These are phyloP conservation scores for Globisporangium sylvaticum DNA, from an alignment of 352 stramenopile genomes.

Conservation along the genomic window DNA sequence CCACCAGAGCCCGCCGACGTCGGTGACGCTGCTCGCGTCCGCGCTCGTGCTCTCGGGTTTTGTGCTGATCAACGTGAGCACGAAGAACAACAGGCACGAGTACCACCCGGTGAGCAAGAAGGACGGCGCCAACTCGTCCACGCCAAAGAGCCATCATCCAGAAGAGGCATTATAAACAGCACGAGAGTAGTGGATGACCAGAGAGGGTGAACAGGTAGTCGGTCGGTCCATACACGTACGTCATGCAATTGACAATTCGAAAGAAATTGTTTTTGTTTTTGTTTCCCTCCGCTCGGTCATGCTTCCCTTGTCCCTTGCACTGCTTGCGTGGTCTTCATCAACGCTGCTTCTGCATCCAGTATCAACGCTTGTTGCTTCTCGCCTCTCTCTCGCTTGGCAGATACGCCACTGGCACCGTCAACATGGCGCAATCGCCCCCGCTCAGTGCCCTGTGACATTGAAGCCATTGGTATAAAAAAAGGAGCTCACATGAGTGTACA, in stretches of 20 bases:
- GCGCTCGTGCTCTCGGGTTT: constrained; percentile 74
- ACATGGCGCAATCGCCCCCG: not conserved
- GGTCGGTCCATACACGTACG: not conserved
- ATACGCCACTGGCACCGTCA: not conserved
- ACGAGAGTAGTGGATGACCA: not conserved
- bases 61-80: constrained; percentile 48
- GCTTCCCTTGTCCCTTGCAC: not conserved
- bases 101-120: constrained; percentile 37
- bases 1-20: constrained; percentile 44
- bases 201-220: not conserved
- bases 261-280: not conserved
- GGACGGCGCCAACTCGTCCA: constrained; percentile 9
- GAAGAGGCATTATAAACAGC: constrained; percentile 11
- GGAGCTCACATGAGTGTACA: not conserved
- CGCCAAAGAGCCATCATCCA: constrained; percentile 6
- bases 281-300: not conserved
- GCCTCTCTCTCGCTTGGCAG: not conserved
- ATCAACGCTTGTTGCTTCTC: not conserved
- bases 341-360: no score
- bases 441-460: not conserved
- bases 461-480: not conserved
- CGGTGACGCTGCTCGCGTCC: constrained; percentile 56
- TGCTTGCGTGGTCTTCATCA: not conserved
- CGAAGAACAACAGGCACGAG: constrained; percentile 59
- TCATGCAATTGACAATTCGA: not conserved